Conservation (phyloP, 2,329 filamentous ascomycete species). For the Aspergillus pseudotamarii region DNA sequence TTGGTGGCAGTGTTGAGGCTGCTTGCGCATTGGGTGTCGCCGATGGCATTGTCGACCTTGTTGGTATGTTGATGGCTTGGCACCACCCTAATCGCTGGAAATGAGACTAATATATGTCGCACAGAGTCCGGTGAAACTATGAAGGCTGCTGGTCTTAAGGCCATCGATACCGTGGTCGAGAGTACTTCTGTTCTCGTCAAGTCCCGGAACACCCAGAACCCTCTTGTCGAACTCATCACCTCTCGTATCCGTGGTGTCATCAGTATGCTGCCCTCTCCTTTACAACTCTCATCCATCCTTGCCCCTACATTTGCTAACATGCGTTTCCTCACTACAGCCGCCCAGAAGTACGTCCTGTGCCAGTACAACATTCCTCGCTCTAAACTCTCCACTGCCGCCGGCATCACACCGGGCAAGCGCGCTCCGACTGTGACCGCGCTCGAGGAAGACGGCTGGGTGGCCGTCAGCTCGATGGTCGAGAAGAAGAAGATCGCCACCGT, state of each 20-base stretch:
- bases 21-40: conserved; percentile 94
- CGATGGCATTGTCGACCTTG: conserved; percentile 95
- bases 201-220: conserved; percentile 79
- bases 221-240: conserved; percentile 80
- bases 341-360: conserved; percentile 90
- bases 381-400: conserved; percentile 66
- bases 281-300: neutral
- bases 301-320: neutral
- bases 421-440: conserved; percentile 89
- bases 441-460: conserved; percentile 88
- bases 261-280: conserved; percentile 52
- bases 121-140: conserved; percentile 97
- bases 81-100: neutral
- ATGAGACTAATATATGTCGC: neutral
- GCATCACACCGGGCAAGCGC: conserved; percentile 89
- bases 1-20: conserved; percentile 95
- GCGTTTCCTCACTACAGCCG: conserved; percentile 53
- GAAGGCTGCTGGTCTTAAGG: conserved; percentile 89
- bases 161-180: conserved; percentile 90
- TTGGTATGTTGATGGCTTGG: conserved; percentile 66
- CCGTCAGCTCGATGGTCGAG: conserved; percentile 91
- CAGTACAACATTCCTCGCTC: conserved; percentile 88
- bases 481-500: conserved; percentile 80
- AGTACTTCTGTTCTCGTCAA: conserved; percentile 90
- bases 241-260: conserved; percentile 91